Base-by-base conservation (phyloP, 805 yeast genomes). In the Zygosaccharomyces rouxii region DNA sequence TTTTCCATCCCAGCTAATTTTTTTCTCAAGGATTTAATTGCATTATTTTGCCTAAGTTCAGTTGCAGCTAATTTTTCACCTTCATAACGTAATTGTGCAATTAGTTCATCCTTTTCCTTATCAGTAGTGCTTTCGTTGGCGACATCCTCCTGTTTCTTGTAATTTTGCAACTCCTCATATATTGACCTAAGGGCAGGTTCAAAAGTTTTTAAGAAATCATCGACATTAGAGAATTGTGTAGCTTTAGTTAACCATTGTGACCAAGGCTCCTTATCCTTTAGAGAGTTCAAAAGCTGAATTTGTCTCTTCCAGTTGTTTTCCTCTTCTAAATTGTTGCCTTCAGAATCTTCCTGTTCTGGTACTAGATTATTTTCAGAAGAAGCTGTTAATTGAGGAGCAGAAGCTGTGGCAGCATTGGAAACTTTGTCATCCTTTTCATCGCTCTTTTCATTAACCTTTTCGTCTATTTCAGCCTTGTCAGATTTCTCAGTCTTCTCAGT, bases 1-100 rank as follows among this genome's bases (percentile, higher is more conserved):
- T 66, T 64, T 14, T 74, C 79, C 16, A 66, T 64, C 13, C 67
- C 70, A 5, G 54, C 13, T 44, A 79, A 77, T 31, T 71, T 74
- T 18, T 73, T 67, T 37, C 80, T 79, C 48, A 89, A 66, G 53
- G 75, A 74, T 52, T 86, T 86, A 43, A 90, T 79, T 0, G 82
- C 72, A 35, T 81, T 86, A 55, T 78, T 81, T 45, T 81, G 74
- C 55, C 78, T 79, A 23, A 88, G 73, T 57, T 92, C 97, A 51
- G 79, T 81, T 50, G 76, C 75, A 0, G 94, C 80, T 33, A 89
- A 67, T 21, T 76, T 79, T 53, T 84, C 83, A 3, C 96, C 96
- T 65, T 89, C 96, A 47, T 77, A 80, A 60, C 86, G 61, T 25
- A 90, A 68, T 48, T 83, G 81, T 14, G 78, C 76, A 22, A 90